Evolutionary conservation across 1,284 basidiomycete species (phyloP).

Genomic region (Trametes pubescens): DNA sequence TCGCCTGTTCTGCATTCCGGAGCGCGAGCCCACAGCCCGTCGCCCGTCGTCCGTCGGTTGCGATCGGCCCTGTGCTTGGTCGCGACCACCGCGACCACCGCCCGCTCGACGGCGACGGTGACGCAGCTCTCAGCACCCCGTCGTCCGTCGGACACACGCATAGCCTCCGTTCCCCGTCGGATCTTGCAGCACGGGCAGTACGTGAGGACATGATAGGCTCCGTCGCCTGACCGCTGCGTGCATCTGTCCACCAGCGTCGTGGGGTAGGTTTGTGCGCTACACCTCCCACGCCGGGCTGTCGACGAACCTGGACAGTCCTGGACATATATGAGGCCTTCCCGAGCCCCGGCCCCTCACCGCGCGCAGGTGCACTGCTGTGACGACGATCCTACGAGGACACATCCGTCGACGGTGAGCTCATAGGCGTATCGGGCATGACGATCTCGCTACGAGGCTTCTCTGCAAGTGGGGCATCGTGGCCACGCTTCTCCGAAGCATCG

Average conservation of each 20-base stretch:
- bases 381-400: slow-evolving; percentile 1
- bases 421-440: slow-evolving; percentile 17
- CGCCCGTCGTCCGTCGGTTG: slow-evolving; percentile 19
- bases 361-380: slow-evolving; percentile 1
- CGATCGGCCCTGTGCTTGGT: slow-evolving; percentile 15
- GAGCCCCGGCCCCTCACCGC: neutral
- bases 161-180: slow-evolving; percentile 17
- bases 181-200: slow-evolving; percentile 23
- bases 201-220: slow-evolving; percentile 18
- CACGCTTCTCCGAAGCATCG: slow-evolving; percentile 21
- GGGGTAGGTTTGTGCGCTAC: slow-evolving; percentile 20
- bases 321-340: neutral
- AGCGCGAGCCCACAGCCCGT: slow-evolving; percentile 23
- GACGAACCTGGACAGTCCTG: neutral
- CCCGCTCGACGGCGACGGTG: neutral
- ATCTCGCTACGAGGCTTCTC: slow-evolving; percentile 18
- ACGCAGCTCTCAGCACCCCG: slow-evolving; percentile 2
- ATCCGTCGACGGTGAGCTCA: slow-evolving; percentile 22
- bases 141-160: slow-evolving; percentile 7
- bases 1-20: slow-evolving; percentile 13
- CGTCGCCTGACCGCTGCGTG: slow-evolving; percentile 26
- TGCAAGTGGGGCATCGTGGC: neutral
- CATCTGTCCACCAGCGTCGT: slow-evolving; percentile 16
- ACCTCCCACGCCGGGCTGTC: neutral
- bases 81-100: neutral